Conservation (phyloP, 805 yeast genomes). For the Saccharomycopsis babjevae region DNA sequence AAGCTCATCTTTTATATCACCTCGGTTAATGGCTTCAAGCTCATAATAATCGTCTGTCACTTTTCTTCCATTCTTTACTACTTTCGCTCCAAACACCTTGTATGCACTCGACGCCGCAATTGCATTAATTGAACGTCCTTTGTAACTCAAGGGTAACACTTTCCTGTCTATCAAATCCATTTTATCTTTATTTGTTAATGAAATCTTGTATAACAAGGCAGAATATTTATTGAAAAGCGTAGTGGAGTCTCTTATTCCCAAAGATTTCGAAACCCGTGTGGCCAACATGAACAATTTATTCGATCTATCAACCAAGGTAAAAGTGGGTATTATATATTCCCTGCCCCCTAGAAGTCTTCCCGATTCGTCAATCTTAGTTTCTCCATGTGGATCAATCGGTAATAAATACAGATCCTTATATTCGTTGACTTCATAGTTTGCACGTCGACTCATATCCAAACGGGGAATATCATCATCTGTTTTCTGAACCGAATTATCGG, state of each 20-base stretch:
- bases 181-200: constrained; percentile 68
- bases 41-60: constrained; percentile 72
- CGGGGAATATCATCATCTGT: not conserved
- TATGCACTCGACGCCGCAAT: constrained; percentile 86
- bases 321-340: constrained; percentile 57
- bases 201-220: constrained; percentile 59
- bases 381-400: constrained; percentile 57
- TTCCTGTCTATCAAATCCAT: constrained; percentile 72
- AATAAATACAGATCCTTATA: constrained; percentile 64
- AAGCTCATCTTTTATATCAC: constrained; percentile 9
- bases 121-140: constrained; percentile 79
- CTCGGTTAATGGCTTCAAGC: constrained; percentile 15
- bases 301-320: constrained; percentile 50
- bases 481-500: not conserved
- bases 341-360: constrained; percentile 57
- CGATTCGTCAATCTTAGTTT: constrained; percentile 43
- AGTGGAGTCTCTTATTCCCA: constrained; percentile 80
- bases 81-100: constrained; percentile 84
- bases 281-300: constrained; percentile 75
- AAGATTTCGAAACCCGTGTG: constrained; percentile 91
- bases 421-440: not conserved
- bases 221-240: constrained; percentile 66
- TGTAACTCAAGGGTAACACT: constrained; percentile 79
- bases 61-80: constrained; percentile 69
- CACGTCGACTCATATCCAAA: not conserved